Conservation (phyloP, 1,139 yeast genomes). For the Yamadazyma friedrichii region DNA sequence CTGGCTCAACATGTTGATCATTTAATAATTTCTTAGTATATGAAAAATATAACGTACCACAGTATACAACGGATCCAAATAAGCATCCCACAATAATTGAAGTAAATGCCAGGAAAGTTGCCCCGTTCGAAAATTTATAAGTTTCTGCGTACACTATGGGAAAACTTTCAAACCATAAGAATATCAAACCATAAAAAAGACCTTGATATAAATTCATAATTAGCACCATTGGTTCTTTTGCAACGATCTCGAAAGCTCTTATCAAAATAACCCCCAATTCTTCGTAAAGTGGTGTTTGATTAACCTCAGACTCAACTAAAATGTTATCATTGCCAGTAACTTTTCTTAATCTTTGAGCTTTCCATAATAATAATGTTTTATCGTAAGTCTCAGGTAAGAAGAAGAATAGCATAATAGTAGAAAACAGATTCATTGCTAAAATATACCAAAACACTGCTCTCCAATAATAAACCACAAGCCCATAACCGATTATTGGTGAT, state of each 20-base stretch:
- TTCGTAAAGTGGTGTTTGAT: conserved; percentile 13
- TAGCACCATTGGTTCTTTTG: conserved; percentile 46
- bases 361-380: conserved; percentile 32
- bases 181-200: conserved; percentile 51
- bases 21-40: conserved; percentile 27
- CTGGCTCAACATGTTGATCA: conserved; percentile 51
- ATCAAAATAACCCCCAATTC: conserved; percentile 31
- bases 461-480: conserved; percentile 23
- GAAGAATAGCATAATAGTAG: neutral
- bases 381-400: conserved; percentile 36
- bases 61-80: conserved; percentile 22
- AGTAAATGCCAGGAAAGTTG: conserved; percentile 46
- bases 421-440: conserved; percentile 10
- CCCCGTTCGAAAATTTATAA: conserved; percentile 46
- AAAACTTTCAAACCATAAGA: conserved; percentile 61
- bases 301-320: conserved; percentile 26
- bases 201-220: conserved; percentile 50
- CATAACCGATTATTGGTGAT: conserved; percentile 35
- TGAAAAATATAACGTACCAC: conserved; percentile 16
- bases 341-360: conserved; percentile 35
- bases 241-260: conserved; percentile 45
- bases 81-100: conserved; percentile 27
- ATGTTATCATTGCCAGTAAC: conserved; percentile 33
- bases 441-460: conserved; percentile 43
- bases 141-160: conserved; percentile 51